These are phyloP conservation scores for Haplosporangium gracile DNA, from an alignment of 192 early-diverging fungal genomes.

Conservation along the genomic window DNA sequence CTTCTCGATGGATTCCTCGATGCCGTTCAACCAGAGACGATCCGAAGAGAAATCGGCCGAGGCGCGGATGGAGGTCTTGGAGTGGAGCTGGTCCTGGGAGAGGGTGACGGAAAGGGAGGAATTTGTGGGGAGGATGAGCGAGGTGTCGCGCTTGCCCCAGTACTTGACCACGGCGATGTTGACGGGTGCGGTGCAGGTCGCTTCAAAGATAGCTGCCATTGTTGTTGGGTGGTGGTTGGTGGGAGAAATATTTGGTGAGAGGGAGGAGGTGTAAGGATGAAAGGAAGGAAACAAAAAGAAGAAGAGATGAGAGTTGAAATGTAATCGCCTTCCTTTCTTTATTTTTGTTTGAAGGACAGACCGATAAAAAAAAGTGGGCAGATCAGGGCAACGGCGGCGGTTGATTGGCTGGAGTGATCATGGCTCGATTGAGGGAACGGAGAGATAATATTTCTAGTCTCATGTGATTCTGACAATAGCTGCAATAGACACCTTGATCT, in stretches of 20 bases:
- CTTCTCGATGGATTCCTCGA: conserved; percentile 83
- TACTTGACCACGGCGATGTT: conserved; percentile 99
- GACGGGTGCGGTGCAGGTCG: conserved; percentile 96
- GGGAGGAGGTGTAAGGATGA: not conserved
- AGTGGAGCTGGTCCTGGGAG: conserved; percentile 95
- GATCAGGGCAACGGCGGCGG: conserved; percentile 4
- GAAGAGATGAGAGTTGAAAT: conserved; percentile 24
- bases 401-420: conserved; percentile 37
- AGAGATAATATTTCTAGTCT: not conserved
- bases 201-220: conserved; percentile 54
- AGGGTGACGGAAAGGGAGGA: conserved; percentile 97
- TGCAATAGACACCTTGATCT: not conserved
- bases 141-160: conserved; percentile 97
- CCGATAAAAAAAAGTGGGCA: not conserved
- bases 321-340: not conserved
- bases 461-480: not conserved
- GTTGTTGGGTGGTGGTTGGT: not conserved
- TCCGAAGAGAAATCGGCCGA: conserved; percentile 73
- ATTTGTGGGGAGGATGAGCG: conserved; percentile 96
- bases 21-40: conserved; percentile 96
- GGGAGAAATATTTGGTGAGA: not conserved
- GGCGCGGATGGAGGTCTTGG: conserved; percentile 91
- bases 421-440: conserved; percentile 32
- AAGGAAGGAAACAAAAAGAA: not conserved
- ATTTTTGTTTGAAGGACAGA: not conserved